Evolutionary conservation across 805 yeast species (phyloP).

Genomic region (Groenewaldozyma tartarivorans): DNA sequence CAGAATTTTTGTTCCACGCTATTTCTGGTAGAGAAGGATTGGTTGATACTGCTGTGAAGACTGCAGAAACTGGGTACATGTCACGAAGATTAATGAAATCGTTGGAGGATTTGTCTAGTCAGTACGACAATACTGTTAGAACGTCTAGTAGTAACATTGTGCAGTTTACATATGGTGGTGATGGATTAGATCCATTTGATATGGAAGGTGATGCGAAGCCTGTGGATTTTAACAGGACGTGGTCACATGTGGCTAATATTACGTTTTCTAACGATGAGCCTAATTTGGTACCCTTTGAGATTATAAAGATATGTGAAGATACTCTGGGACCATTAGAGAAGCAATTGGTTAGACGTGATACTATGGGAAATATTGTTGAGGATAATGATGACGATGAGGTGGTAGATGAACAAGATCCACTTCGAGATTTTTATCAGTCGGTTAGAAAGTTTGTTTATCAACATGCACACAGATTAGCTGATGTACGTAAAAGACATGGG

Average conservation of each 20-base stretch:
- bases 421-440: conserved; percentile 73
- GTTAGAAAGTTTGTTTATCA: conserved; percentile 51
- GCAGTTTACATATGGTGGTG: conserved; percentile 97
- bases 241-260: conserved; percentile 83
- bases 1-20: conserved; percentile 96
- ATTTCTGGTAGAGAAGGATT: conserved; percentile 99
- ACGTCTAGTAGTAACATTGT: conserved; percentile 95
- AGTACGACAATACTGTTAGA: conserved; percentile 89
- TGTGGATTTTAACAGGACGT: conserved; percentile 83
- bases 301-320: conserved; percentile 43
- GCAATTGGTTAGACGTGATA: conserved; percentile 57
- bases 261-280: conserved; percentile 45
- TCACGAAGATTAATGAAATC: conserved; percentile 97
- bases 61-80: conserved; percentile 99
- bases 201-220: conserved; percentile 99
- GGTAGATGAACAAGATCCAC: conserved; percentile 82
- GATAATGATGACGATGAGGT: conserved; percentile 43
- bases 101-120: conserved; percentile 87
- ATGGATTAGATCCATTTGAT: conserved; percentile 94
- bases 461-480: conserved; percentile 50
- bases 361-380: conserved; percentile 47
- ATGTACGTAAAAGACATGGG: conserved; percentile 35
- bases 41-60: conserved; percentile 98
- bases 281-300: conserved; percentile 63
- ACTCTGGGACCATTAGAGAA: conserved; percentile 54